Evolutionary conservation across 2,329 filamentous ascomycete genomes (phyloP), one percentile per base, ranked within the genome.

Genomic region (Aspergillus glaucus): DNA sequence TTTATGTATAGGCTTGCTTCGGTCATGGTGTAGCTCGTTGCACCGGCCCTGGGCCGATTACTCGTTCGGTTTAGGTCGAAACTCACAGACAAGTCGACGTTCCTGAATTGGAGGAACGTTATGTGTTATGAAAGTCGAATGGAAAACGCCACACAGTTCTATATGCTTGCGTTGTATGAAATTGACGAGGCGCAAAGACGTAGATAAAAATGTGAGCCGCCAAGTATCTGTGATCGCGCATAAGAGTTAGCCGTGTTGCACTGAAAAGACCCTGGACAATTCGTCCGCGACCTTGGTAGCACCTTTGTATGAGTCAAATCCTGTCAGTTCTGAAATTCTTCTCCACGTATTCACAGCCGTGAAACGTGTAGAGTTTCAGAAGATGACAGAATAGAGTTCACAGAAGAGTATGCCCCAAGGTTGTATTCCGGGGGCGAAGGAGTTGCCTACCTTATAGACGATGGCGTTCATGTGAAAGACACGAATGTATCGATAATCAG

Each of bases 1-100:
- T 87, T 86, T 70, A 87, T 86, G 68, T 77, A 86, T 62, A 77
- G 75, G 61, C 76, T 76, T 62, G 77, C 75, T 61, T 78, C 75
- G 57, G 74, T 75, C 78, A 82, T 82, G 44, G 54, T 51, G 47
- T 48, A 56, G 26, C 58, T 52, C 40, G 37, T 40, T 22, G 37
- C 15, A 40, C 37, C 37, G 37, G 50, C 46, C 22, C 24, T 44
- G 40, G 43, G 52, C 37, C 15, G 37, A 12, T 19, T 40, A 40
- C 19, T 22, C 37, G 37, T 21, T 40, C 37, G 37, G 17, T 40
- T 22, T 21, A 40, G 37, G 37, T 40, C 37, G 37, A 21, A 21
- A 40, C 37, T 40, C 37, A 40, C 37, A 40, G 17, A 12, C 10
- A 19, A 21, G 37, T 40, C 37, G 37, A 19, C 15, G 37, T 40